Evolutionary conservation across 78 protist species (phyloP).

Genomic region (Pelomyxa schiedti): DNA sequence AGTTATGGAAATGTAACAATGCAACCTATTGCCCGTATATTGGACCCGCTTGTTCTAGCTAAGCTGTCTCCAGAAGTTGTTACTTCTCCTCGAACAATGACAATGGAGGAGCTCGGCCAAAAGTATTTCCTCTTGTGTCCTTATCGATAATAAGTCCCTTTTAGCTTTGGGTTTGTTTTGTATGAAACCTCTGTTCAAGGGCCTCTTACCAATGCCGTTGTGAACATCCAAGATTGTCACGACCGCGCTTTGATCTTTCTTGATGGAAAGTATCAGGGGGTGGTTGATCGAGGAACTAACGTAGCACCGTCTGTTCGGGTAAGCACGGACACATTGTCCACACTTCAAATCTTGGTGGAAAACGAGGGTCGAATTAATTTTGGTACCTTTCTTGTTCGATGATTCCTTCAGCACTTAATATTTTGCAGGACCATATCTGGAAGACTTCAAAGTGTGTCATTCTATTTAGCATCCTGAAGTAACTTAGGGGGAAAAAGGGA

Average conservation of each 20-base stretch:
- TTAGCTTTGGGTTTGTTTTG: neutral
- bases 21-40: no score
- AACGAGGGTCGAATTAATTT: neutral
- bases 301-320: no score
- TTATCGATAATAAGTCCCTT: neutral
- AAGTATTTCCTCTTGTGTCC: neutral
- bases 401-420: no score
- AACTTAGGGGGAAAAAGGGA: neutral
- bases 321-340: neutral
- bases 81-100: neutral
- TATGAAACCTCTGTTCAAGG: neutral
- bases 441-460: no score
- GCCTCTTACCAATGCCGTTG: neutral
- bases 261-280: neutral
- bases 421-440: no score
- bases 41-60: neutral
- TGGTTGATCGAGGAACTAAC: neutral
- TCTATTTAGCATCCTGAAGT: no score
- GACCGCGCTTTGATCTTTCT: slow-evolving; percentile 4
- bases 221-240: neutral
- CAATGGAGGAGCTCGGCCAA: neutral
- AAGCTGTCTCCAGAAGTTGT: neutral
- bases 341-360: slow-evolving; percentile 1
- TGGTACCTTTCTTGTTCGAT: no score
- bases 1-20: no score